Conservation (phyloP, 2,329 filamentous ascomycete species). For the Pochonia chlamydosporia region DNA sequence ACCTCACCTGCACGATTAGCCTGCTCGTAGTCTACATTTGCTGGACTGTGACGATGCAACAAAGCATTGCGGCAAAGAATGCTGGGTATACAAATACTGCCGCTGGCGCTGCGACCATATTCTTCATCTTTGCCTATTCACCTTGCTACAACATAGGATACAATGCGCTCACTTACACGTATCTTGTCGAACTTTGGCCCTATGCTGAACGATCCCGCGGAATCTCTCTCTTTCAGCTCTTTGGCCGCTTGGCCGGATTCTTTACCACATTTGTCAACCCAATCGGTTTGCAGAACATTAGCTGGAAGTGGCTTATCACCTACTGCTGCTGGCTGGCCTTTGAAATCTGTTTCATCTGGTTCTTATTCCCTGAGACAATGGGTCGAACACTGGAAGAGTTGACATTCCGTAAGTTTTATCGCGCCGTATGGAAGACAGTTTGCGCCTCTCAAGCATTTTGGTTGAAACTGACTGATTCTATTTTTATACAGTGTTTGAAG, state of each 20-base stretch:
- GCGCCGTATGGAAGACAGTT: no score
- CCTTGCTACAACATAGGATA: conserved; percentile 55
- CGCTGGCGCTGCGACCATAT: conserved; percentile 36
- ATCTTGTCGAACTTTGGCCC: conserved; percentile 53
- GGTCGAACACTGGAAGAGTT: conserved; percentile 67
- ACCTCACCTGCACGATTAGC: conserved; percentile 35
- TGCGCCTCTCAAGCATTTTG: neutral
- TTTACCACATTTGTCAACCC: conserved; percentile 18
- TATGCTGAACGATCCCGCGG: conserved; percentile 48
- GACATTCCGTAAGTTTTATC: conserved; percentile 17
- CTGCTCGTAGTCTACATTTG: conserved; percentile 43
- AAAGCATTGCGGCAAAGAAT: conserved; percentile 25
- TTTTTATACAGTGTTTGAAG: conserved; percentile 6
- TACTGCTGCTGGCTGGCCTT: conserved; percentile 21
- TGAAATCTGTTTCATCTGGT: conserved; percentile 54
- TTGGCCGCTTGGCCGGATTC: conserved; percentile 22
- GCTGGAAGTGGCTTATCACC: conserved; percentile 15
- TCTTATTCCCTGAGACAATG: conserved; percentile 73
- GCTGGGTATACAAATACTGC: conserved; percentile 20
- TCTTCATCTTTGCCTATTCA: conserved; percentile 52
- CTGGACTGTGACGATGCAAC: conserved; percentile 43
- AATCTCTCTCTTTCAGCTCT: conserved; percentile 44
- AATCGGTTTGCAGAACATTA: conserved; percentile 12
- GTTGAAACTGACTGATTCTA: neutral
- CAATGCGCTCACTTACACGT: conserved; percentile 56